Percentiles rank a stretch among this genome's conserved stretches.
These are phyloP conservation scores for Colletotrichum chlorophyti DNA, from an alignment of 2,329 filamentous ascomycete genomes.

Conservation along the genomic window DNA sequence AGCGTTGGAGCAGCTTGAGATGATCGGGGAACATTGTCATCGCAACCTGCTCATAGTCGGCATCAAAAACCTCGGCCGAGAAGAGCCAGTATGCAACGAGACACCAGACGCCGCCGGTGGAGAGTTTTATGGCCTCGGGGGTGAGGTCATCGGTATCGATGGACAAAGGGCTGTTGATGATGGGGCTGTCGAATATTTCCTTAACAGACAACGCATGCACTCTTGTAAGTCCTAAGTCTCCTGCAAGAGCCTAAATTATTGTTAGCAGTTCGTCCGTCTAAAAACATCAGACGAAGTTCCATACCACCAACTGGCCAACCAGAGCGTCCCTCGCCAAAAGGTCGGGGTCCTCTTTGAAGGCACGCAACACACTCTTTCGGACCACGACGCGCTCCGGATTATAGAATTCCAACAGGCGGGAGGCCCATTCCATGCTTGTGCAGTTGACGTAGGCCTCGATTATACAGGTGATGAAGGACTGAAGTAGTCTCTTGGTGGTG, in stretches of 20 bases:
- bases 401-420: slow-evolving; percentile 72
- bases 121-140: slow-evolving; percentile 61
- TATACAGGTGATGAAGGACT: slow-evolving; percentile 80
- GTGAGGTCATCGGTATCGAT: slow-evolving; percentile 52
- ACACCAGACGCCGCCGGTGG: slow-evolving; percentile 64
- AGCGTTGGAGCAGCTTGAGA: slow-evolving; percentile 57
- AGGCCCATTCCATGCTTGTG: slow-evolving; percentile 66
- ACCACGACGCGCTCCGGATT: slow-evolving; percentile 69
- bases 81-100: slow-evolving; percentile 69
- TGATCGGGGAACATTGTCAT: slow-evolving; percentile 69
- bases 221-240: slow-evolving; percentile 61
- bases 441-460: slow-evolving; percentile 75
- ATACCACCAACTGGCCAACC: slow-evolving; percentile 74
- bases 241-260: slow-evolving; percentile 62
- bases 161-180: slow-evolving; percentile 53
- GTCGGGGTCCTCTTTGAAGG: slow-evolving; percentile 68
- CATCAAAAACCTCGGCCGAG: slow-evolving; percentile 66
- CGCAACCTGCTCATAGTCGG: slow-evolving; percentile 58
- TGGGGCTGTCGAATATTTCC: slow-evolving; percentile 48
- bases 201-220: slow-evolving; percentile 52
- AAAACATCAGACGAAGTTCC: slow-evolving; percentile 32
- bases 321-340: slow-evolving; percentile 69
- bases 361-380: slow-evolving; percentile 65
- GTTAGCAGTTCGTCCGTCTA: slow-evolving; percentile 22
- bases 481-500: slow-evolving; percentile 69